Evolutionary conservation across 495 filamentous ascomycete genomes (phyloP).

Genomic region (Stereocaulon alpinum): DNA sequence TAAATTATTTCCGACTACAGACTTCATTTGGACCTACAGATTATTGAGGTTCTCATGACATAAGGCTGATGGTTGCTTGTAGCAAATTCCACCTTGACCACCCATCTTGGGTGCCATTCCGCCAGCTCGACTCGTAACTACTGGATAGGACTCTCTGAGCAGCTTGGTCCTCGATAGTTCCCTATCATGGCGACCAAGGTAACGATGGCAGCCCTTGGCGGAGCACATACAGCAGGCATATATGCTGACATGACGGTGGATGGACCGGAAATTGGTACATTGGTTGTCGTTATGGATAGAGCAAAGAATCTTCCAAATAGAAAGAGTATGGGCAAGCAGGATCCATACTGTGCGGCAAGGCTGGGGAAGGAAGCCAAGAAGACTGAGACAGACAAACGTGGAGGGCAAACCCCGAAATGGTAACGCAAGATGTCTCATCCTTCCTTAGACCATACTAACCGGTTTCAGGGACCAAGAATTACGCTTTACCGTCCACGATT

Average conservation of each 20-base stretch:
- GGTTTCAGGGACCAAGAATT: constrained; percentile 84
- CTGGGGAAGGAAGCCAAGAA: constrained; percentile 97
- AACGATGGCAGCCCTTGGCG: constrained; percentile 28
- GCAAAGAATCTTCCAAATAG: constrained; percentile 94
- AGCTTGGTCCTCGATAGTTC: background rate
- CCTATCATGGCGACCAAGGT: constrained; percentile 28
- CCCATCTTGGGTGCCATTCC: background rate
- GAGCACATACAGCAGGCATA: constrained; percentile 77
- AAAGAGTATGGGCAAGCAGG: constrained; percentile 96
- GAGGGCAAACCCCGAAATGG: constrained; percentile 94
- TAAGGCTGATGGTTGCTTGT: background rate
- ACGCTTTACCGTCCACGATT: constrained; percentile 91
- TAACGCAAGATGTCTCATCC: constrained; percentile 33
- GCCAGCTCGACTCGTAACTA: background rate
- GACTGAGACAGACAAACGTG: constrained; percentile 86
- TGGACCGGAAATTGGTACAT: constrained; percentile 84
- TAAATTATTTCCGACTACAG: background rate
- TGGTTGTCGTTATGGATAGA: constrained; percentile 84
- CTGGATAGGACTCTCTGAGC: background rate
- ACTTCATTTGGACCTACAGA: background rate
- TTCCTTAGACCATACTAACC: constrained; percentile 4
- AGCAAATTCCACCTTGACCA: background rate
- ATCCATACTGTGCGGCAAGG: constrained; percentile 89
- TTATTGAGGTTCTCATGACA: background rate
- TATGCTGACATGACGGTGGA: constrained; percentile 93